A percentile compares a stretch with the other conserved stretches of the same genome.
phyloP scores from a whole-genome alignment of 2,329 filamentous ascomycete species.

The Beauveria sp. region DNA sequence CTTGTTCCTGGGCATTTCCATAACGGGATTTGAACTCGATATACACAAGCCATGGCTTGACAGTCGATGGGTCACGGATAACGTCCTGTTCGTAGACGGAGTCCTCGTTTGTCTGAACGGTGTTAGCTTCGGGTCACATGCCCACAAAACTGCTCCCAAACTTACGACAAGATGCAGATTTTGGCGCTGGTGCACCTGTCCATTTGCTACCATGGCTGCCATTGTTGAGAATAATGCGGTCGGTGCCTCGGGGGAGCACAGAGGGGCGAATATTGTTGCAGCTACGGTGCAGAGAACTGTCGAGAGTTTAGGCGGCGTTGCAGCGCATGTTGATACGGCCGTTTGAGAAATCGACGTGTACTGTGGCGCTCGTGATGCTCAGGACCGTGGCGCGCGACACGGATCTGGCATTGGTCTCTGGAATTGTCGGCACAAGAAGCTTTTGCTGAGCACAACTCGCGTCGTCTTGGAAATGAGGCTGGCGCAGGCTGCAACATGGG shows the following conservation, averaged over 20 bases:
- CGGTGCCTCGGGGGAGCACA: background rate
- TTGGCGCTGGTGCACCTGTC: constrained; percentile 34
- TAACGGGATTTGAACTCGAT: constrained; percentile 84
- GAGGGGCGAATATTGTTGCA: background rate
- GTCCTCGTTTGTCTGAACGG: constrained; percentile 68
- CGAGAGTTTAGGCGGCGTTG: background rate
- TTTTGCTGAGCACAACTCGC: constrained; percentile 3
- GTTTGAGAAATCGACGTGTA: background rate
- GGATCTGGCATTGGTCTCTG: constrained; percentile 1
- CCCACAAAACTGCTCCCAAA: constrained; percentile 6
- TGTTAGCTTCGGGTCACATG: background rate
- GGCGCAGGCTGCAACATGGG: constrained; percentile 8
- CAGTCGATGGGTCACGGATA: constrained; percentile 71
- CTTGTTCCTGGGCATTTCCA: constrained; percentile 78
- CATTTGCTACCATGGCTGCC: constrained; percentile 14
- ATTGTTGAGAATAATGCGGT: constrained; percentile 10
- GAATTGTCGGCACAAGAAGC: background rate
- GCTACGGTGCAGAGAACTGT: background rate
- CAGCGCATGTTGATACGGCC: background rate
- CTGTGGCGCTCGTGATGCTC: constrained; percentile 4
- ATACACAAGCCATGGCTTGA: constrained; percentile 94
- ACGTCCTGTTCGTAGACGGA: constrained; percentile 95
- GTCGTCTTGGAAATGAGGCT: constrained; percentile 3
- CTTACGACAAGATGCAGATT: constrained; percentile 44
- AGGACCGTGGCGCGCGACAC: background rate